Evolutionary conservation across 1,139 yeast genomes (phyloP).

Genomic region (Geotrichum aggregatum): DNA sequence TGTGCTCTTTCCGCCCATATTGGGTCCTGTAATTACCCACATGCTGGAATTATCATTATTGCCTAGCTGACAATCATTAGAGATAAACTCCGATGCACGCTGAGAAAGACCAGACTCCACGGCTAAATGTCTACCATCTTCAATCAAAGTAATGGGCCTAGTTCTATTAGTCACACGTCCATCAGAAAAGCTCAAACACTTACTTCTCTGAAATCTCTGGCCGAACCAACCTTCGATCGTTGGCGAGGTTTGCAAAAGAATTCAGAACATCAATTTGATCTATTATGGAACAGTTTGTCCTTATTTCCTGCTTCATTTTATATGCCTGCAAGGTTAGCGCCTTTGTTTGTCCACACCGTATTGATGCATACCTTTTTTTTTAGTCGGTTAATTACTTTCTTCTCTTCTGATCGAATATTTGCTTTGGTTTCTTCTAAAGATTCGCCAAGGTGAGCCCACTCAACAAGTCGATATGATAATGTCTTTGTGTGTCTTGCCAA

Average conservation of each 20-base stretch:
- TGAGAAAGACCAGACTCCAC: constrained; percentile 68
- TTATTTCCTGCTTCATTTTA: constrained; percentile 41
- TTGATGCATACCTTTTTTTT: constrained; percentile 15
- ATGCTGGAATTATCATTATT: constrained; percentile 34
- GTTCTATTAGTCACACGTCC: constrained; percentile 13
- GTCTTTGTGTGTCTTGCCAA: constrained; percentile 31
- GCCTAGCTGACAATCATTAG: constrained; percentile 56
- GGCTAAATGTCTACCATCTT: constrained; percentile 74
- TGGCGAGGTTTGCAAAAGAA: constrained; percentile 68
- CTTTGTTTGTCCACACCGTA: constrained; percentile 8
- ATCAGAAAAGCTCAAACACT: constrained; percentile 38
- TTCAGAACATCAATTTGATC: constrained; percentile 71
- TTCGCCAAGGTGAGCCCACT: constrained; percentile 36
- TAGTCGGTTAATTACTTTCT: constrained; percentile 16
- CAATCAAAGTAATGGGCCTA: constrained; percentile 39
- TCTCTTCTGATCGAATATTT: constrained; percentile 23
- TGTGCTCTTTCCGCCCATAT: constrained; percentile 97
- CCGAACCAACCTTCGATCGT: constrained; percentile 57
- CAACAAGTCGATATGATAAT: constrained; percentile 26
- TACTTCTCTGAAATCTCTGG: constrained; percentile 56
- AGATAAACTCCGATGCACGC: constrained; percentile 48
- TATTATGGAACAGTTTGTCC: constrained; percentile 46
- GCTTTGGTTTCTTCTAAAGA: constrained; percentile 30
- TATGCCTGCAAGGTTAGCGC: constrained; percentile 44
- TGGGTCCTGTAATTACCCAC: constrained; percentile 91